Percentiles rank a stretch among this genome's conserved stretches.
These are phyloP conservation scores for Geotrichum siamense DNA, from an alignment of 1,139 yeast genomes.

Conservation along the genomic window DNA sequence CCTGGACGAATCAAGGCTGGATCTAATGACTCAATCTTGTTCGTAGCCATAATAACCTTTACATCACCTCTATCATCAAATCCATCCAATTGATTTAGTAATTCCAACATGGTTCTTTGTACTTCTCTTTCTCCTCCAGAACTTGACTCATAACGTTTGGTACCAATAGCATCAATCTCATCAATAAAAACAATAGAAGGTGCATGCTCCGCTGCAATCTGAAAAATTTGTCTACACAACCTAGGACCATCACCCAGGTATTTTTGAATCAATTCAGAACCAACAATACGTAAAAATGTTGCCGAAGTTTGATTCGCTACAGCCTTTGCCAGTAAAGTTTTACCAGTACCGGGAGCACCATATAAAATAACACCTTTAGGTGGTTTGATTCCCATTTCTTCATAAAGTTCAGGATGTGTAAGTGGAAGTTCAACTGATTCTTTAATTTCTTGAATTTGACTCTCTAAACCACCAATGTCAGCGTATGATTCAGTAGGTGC, in stretches of 20 bases:
- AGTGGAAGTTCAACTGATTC: conserved; percentile 97
- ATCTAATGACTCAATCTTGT: conserved; percentile 88
- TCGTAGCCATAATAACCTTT: conserved; percentile 98
- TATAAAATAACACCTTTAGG: conserved; percentile 98
- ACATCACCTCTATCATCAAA: conserved; percentile 98
- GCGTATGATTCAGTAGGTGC: conserved; percentile 97
- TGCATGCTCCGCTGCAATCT: conserved; percentile 94
- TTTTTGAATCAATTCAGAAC: conserved; percentile 94
- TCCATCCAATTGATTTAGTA: conserved; percentile 94
- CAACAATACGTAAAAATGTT: conserved; percentile 90
- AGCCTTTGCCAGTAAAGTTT: conserved; percentile 92
- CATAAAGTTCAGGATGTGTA: conserved; percentile 95
- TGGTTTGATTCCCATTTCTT: conserved; percentile 98
- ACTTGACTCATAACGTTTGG: conserved; percentile 91
- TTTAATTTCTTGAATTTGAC: conserved; percentile 95
- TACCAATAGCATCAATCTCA: conserved; percentile 98
- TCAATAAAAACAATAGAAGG: conserved; percentile 97
- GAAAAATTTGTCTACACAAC: conserved; percentile 88
- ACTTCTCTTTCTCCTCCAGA: conserved; percentile 98
- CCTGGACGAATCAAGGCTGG: conserved; percentile 99
- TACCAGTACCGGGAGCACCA: conserved; percentile 99
- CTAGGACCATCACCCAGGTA: conserved; percentile 98
- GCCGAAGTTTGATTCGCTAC: conserved; percentile 98
- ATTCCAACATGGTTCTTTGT: conserved; percentile 97
- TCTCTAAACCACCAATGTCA: conserved; percentile 94